Evolutionary conservation across 768 basidiomycete genomes (phyloP), one percentile per base, ranked within the genome.

Genomic region (Kwoniella botswanensis): DNA sequence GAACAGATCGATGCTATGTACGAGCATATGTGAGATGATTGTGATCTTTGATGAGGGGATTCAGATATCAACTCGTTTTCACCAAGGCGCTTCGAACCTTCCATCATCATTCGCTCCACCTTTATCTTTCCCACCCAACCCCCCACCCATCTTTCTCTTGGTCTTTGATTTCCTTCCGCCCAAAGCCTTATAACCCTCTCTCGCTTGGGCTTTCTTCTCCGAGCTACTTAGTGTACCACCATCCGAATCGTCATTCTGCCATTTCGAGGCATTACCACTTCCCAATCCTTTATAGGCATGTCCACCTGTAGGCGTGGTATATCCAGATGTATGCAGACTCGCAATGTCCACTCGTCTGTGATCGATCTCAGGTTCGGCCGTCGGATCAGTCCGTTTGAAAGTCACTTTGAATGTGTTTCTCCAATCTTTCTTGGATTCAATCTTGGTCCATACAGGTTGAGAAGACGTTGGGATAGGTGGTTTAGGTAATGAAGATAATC

Each of bases 391-490:
- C 26, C 77, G 71, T 53, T 76, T 80, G 29, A 81, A 75, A 1
- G 82, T 74, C 11, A n/a, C 18, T 18, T 75, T 63, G 46, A 70
- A 86, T 85, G 24, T 73, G 89, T 91, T 67, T 54, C 75, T 71
- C 94, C 94, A 97, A 74, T 91, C 91, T 84, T 93, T 91, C 82
- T 94, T 97, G n/a, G 93, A 94, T 82, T 97, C 94, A 67, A 91
- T 87, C 79, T 92, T 92, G 10, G 93, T 92, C 94, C 94, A 97
- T 83, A 94, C 94, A 2, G 81, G 82, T 22, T 76, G 76, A 12
- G 73, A 18, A 3, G 76, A 76, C 2, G 73, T 74, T 0, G 82
- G 82, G 17, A 82, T 61, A 4, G 74, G 73, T 22, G 80, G 80
- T 11, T 71, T 71, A 35, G 79, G 75, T 13, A 81, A 76, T 0